Evolutionary conservation across 1,139 yeast genomes (phyloP), one percentile per base, ranked within the genome.

Genomic region (Spencermartinsiella ligniputridi): DNA sequence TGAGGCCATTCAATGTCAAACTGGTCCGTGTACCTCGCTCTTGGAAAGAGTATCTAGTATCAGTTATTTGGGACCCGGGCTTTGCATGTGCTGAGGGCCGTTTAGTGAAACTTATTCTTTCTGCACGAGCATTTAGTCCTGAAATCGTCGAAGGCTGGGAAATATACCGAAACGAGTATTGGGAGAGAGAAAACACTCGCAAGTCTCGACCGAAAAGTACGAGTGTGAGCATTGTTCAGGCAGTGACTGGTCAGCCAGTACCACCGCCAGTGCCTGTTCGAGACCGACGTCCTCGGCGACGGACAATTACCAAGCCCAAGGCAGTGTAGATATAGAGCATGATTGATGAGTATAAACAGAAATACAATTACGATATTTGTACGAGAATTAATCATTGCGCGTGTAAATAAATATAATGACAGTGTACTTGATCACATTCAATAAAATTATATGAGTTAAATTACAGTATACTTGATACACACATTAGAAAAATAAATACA

Each of bases 91-190:
- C 52, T 3, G 57, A 56, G 5, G 64, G 63, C 5, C 41, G 58
- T 17, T 48, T 59, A 13, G 79, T 84, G 13, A 89, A 89, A 61
- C 64, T 92, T 12, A 84, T 87, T 2, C 69, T 92, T 46, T 83
- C 84, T 49, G 85, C 97, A 1, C 71, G 96, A 44, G 82, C 82
- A 1, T 92, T 90, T 63, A 79, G 79, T 49, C 80, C 92, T 0
- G 94, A 86, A 46, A 79, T 86, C 3, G 74, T 96, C 53, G 97
- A 90, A 61, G 94, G 90, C 11, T 92, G 98, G 98, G 98, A 92
- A 58, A 66, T 88, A 39, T 92, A 90, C 58, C 69, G 98, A 47
- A 87, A 87, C 56, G 97, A 90, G 61, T 92, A 89, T 60, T 92
- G 97, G 97, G 79, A 81, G 25, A 75, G 84, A 55, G 97, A 89